Evolutionary conservation across 805 yeast species (phyloP).

Genomic region (Schwanniomyces yamadae): DNA sequence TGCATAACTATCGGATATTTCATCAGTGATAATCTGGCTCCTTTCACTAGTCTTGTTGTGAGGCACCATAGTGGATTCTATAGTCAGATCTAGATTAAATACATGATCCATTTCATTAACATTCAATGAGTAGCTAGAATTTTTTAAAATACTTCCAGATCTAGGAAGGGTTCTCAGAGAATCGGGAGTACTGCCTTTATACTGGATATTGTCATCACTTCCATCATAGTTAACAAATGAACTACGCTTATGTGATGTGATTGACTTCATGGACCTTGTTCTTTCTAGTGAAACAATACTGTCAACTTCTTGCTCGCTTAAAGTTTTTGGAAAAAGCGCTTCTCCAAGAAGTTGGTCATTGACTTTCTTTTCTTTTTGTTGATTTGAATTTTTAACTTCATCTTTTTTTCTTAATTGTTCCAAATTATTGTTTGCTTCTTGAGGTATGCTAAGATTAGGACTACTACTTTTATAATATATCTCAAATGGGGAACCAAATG

Average conservation of each 20-base stretch:
- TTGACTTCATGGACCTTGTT: slow-evolving; percentile 56
- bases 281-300: slow-evolving; percentile 73
- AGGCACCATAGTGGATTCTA: neutral
- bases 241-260: slow-evolving; percentile 36
- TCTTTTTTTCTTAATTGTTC: neutral
- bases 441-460: neutral
- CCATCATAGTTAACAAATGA: slow-evolving; percentile 42
- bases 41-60: neutral
- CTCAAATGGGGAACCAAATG: slow-evolving; percentile 6
- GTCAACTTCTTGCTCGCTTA: slow-evolving; percentile 67
- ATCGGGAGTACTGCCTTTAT: slow-evolving; percentile 10
- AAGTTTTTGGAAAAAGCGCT: slow-evolving; percentile 67
- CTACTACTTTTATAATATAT: neutral
- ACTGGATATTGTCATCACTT: slow-evolving; percentile 39
- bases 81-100: slow-evolving; percentile 2
- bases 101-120: slow-evolving; percentile 4
- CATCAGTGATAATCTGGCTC: too few species aligned
- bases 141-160: slow-evolving; percentile 41
- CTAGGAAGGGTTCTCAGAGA: slow-evolving; percentile 24
- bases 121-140: slow-evolving; percentile 22
- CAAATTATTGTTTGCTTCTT: too few species aligned
- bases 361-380: slow-evolving; percentile 4
- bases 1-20: slow-evolving; percentile 13
- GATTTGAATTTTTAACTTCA: neutral
- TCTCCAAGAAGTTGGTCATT: slow-evolving; percentile 40